A percentile compares a stretch with the other conserved stretches of the same genome.
These are phyloP conservation scores for Fusarium papillatum DNA, from an alignment of 2,329 filamentous ascomycete species.

Conservation along the genomic window DNA sequence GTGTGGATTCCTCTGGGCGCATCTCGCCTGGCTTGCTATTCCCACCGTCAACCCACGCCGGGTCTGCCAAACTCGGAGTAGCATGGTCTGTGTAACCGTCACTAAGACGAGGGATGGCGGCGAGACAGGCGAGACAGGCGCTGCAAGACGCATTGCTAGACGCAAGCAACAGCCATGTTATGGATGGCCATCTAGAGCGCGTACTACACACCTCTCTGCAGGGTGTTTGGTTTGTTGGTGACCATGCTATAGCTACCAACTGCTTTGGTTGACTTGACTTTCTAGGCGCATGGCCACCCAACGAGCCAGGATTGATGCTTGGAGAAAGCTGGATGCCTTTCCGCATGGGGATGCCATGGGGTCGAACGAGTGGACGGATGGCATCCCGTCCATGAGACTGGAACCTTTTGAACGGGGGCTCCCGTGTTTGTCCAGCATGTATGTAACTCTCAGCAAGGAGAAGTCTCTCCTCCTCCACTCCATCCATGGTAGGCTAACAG, in stretches of 20 bases:
- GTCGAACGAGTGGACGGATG: constrained; percentile 19
- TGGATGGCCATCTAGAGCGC: neutral
- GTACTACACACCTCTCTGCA: neutral
- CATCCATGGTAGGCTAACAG: constrained; percentile 1
- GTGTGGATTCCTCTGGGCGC: constrained; percentile 30
- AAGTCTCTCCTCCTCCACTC: neutral
- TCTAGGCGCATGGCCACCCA: neutral
- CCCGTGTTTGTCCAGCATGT: neutral
- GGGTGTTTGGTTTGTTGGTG: neutral
- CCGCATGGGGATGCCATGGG: constrained; percentile 12
- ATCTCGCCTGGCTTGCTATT: constrained; percentile 25
- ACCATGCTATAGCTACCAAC: neutral
- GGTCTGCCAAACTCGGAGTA: constrained; percentile 38
- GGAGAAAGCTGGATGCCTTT: constrained; percentile 15
- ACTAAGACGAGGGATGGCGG: constrained; percentile 20
- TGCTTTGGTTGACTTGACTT: neutral
- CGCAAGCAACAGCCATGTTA: neutral
- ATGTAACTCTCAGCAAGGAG: neutral
- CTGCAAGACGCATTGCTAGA: constrained; percentile 19
- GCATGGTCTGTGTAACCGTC: constrained; percentile 41
- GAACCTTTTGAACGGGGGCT: constrained; percentile 12
- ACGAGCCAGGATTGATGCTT: constrained; percentile 9
- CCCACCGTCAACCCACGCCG: constrained; percentile 16
- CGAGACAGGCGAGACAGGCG: constrained; percentile 30
- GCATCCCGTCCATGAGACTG: neutral